phyloP scores from a whole-genome alignment of 768 basidiomycete species.

The Phylloporus rhodoxanthus region DNA sequence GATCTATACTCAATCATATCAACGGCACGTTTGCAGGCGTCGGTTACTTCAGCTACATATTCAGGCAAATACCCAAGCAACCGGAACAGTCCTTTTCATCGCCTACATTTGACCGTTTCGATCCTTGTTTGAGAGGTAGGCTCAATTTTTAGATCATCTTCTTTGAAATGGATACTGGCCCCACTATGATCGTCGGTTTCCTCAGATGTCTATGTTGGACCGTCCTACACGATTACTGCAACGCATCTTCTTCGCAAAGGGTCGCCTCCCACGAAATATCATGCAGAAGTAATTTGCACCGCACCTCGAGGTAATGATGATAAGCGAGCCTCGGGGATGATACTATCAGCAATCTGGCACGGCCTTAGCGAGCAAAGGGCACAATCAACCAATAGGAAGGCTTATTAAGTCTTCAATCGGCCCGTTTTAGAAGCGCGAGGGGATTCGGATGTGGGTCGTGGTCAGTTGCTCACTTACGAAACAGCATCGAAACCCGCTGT shows the following conservation, averaged over 20 bases:
- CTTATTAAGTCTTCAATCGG: too few relatives aligned
- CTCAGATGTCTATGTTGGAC: background rate
- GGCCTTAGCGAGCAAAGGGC: too few relatives aligned
- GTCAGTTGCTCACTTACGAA: too few relatives aligned
- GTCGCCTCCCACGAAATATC: background rate
- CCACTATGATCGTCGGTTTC: background rate
- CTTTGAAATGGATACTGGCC: background rate
- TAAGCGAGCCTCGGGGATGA: too few relatives aligned
- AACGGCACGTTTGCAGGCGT: background rate
- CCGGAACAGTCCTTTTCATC: background rate
- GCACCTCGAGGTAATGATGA: slow-evolving; percentile 4
- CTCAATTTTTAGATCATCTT: too few relatives aligned
- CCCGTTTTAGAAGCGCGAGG: too few relatives aligned
- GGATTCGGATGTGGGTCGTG: too few relatives aligned
- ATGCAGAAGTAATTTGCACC: slow-evolving; percentile 1
- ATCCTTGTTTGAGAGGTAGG: background rate
- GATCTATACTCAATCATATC: background rate
- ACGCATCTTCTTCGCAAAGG: background rate
- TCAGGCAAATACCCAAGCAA: background rate
- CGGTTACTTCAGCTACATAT: background rate
- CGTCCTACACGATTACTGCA: background rate
- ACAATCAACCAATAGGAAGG: too few relatives aligned
- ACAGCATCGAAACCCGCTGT: too few relatives aligned
- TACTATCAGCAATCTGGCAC: too few relatives aligned
- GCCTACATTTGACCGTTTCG: background rate